Evolutionary conservation across 2,329 filamentous ascomycete genomes (phyloP).

Genomic region (Talaromyces sp.): DNA sequence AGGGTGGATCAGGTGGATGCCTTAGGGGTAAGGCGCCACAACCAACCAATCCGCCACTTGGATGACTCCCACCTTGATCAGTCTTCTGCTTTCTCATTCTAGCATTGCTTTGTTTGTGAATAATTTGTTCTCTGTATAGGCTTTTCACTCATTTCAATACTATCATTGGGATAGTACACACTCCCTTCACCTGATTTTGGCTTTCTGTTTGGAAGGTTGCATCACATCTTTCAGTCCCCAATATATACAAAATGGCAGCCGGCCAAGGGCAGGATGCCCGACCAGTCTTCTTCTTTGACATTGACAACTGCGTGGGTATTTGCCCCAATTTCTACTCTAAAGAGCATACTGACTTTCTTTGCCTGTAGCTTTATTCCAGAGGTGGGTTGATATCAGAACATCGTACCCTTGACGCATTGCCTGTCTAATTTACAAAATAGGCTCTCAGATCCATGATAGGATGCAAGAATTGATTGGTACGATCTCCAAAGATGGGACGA

Average conservation of each 20-base stretch:
- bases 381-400: conserved; percentile 53
- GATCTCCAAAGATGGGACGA: conserved; percentile 22
- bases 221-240: not conserved
- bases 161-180: not conserved
- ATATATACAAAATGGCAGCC: conserved; percentile 9
- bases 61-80: not conserved
- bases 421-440: conserved; percentile 42
- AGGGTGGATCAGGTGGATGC: not conserved
- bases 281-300: conserved; percentile 77
- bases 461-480: conserved; percentile 78
- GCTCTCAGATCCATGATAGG: conserved; percentile 76
- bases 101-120: not conserved
- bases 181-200: not conserved
- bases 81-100: not conserved
- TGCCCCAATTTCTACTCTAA: not conserved
- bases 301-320: conserved; percentile 81
- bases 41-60: not conserved
- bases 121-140: not conserved
- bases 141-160: not conserved
- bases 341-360: not conserved
- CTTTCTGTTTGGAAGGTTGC: not conserved
- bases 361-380: conserved; percentile 71
- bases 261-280: conserved; percentile 37
- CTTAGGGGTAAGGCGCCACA: not conserved
- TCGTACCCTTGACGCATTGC: not conserved